Evolutionary conservation across 2,329 filamentous ascomycete genomes (phyloP).

Genomic region (Coniosporium tulheliwenetii): DNA sequence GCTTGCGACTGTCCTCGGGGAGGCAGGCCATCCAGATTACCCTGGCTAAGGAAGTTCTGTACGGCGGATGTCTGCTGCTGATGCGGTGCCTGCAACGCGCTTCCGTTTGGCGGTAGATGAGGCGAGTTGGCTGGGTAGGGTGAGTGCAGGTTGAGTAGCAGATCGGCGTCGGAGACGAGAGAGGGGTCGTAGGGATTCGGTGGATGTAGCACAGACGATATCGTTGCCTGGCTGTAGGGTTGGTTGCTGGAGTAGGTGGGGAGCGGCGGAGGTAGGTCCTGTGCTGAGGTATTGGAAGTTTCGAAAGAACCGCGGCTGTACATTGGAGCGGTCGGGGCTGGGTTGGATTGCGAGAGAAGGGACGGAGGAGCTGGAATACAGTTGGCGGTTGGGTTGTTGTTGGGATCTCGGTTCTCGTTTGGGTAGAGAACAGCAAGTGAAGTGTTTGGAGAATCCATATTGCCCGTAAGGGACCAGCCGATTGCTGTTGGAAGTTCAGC

Average conservation of each 20-base stretch:
- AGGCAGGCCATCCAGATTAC: constrained; percentile 4
- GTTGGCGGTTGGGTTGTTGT: constrained; percentile 2
- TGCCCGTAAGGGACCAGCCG: constrained; percentile 78
- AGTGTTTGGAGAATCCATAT: constrained; percentile 70
- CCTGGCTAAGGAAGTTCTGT: constrained; percentile 1
- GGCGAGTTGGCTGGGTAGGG: constrained; percentile 14
- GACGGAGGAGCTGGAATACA: constrained; percentile 1
- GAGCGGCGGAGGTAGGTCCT: constrained; percentile 3
- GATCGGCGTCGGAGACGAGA: constrained; percentile 29
- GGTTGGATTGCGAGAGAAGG: constrained; percentile 4
- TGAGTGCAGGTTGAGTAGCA: constrained; percentile 33
- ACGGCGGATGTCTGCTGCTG: constrained; percentile 8
- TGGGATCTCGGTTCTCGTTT: constrained; percentile 15
- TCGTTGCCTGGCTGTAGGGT: constrained; percentile 16
- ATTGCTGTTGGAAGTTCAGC: constrained; percentile 25
- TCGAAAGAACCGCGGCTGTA: neutral
- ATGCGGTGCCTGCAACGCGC: constrained; percentile 12
- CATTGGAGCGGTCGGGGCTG: constrained; percentile 10
- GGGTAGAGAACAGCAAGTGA: constrained; percentile 72
- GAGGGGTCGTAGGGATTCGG: constrained; percentile 13
- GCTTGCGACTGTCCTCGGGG: neutral
- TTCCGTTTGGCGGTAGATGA: constrained; percentile 1
- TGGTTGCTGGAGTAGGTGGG: constrained; percentile 12
- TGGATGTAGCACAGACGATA: constrained; percentile 16
- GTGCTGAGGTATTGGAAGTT: too few species aligned